These are phyloP conservation scores for Nakazawaea ishiwadae DNA, from an alignment of 805 yeast species.

Conservation along the genomic window DNA sequence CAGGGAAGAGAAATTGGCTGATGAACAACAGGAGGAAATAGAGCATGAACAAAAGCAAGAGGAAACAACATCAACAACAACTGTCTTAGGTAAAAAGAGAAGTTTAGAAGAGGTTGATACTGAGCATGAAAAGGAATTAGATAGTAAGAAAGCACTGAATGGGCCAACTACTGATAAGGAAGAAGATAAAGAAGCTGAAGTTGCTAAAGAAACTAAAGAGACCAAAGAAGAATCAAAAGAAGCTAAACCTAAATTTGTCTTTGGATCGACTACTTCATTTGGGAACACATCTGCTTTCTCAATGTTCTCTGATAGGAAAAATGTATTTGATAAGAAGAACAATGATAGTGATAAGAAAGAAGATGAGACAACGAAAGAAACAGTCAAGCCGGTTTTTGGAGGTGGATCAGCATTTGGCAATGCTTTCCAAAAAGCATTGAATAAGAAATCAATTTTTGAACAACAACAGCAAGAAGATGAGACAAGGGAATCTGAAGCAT, in stretches of 20 bases:
- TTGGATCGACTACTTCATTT: constrained; percentile 50
- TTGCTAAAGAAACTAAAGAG: constrained; percentile 12
- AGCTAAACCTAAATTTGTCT: constrained; percentile 41
- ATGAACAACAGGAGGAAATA: constrained; percentile 3
- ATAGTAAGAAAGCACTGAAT: constrained; percentile 3
- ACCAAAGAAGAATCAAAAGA: constrained; percentile 10
- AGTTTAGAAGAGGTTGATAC: neutral
- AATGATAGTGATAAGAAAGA: constrained; percentile 7
- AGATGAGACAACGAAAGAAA: constrained; percentile 4
- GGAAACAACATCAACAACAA: constrained; percentile 7
- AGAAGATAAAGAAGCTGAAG: constrained; percentile 14
- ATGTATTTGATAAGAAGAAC: constrained; percentile 27
- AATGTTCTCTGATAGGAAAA: constrained; percentile 23
- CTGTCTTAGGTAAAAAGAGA: constrained; percentile 1
- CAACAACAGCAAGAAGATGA: constrained; percentile 15
- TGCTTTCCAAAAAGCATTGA: constrained; percentile 49
- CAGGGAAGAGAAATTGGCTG: constrained; percentile 1
- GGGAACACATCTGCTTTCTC: constrained; percentile 39
- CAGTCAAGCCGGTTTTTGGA: constrained; percentile 33
- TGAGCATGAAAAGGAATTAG: constrained; percentile 4
- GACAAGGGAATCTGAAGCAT: constrained; percentile 21
- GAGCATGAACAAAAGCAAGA: constrained; percentile 7
- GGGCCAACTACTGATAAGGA: constrained; percentile 6
- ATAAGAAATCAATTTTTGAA: constrained; percentile 57
- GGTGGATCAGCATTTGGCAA: constrained; percentile 42